Percentiles rank a stretch among this genome's conserved stretches.
phyloP scores from a whole-genome alignment of 2,329 filamentous ascomycete species.

The Neonectria hederae region DNA sequence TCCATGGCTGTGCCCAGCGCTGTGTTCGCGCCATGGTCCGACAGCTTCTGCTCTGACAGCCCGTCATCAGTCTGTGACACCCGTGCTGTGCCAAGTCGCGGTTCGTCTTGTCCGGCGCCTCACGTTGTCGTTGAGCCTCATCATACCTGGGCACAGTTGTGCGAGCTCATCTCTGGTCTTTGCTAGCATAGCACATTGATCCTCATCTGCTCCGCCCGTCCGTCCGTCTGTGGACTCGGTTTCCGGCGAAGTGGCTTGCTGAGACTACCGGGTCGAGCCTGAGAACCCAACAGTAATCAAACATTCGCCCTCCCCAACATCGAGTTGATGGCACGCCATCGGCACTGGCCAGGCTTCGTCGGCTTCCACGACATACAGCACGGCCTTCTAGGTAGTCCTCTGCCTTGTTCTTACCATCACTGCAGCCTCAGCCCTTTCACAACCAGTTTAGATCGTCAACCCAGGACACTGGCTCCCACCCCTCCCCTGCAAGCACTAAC shows the following conservation, averaged over 20 bases:
- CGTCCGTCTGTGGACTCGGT: not conserved
- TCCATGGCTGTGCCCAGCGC: constrained; percentile 13
- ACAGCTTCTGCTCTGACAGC: constrained; percentile 22
- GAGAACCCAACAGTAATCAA: not conserved
- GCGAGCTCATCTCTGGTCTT: constrained; percentile 24
- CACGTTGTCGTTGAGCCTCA: constrained; percentile 10
- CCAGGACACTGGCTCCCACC: constrained; percentile 30
- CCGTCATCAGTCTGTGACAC: constrained; percentile 8
- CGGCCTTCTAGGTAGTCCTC: constrained; percentile 8
- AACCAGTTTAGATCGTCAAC: constrained; percentile 19
- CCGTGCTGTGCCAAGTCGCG: not conserved
- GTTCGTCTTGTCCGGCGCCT: not conserved
- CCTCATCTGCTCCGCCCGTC: not conserved
- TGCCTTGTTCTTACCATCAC: constrained; percentile 21
- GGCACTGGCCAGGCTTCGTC: constrained; percentile 1
- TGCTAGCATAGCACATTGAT: not conserved
- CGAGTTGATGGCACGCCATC: not conserved
- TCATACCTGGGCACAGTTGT: constrained; percentile 14
- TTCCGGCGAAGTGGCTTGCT: constrained; percentile 22
- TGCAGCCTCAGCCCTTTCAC: constrained; percentile 27
- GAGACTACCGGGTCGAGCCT: constrained; percentile 18
- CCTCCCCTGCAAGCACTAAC: constrained; percentile 33
- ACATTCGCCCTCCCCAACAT: not conserved
- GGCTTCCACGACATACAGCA: not conserved
- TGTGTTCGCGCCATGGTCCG: constrained; percentile 28